Conservation (phyloP, 495 filamentous ascomycete species). For the Tuber calosporum region DNA sequence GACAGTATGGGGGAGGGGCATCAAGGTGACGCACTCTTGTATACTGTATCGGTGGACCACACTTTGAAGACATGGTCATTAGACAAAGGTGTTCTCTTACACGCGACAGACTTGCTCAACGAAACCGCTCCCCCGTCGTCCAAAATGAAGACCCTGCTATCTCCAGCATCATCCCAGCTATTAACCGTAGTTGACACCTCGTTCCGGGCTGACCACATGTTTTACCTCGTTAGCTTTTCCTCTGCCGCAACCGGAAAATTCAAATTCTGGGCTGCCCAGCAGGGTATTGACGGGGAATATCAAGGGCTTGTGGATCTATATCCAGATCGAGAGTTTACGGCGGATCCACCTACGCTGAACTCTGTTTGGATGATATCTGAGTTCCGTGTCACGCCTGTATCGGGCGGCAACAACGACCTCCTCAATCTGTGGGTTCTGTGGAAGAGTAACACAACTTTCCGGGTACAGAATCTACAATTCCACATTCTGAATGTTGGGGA, state of each 20-base stretch:
- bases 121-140: slow-evolving; percentile 40
- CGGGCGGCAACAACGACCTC: slow-evolving; percentile 35
- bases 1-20: slow-evolving; percentile 54
- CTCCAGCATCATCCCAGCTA: slow-evolving; percentile 62
- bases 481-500: slow-evolving; percentile 48
- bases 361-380: slow-evolving; percentile 83
- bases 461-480: slow-evolving; percentile 60
- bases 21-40: slow-evolving; percentile 52
- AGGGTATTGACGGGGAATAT: slow-evolving; percentile 46
- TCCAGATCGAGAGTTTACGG: slow-evolving; percentile 54
- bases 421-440: slow-evolving; percentile 78
- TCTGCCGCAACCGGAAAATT: slow-evolving; percentile 80
- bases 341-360: slow-evolving; percentile 60
- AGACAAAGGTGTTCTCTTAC: slow-evolving; percentile 60
- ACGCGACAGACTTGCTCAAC: slow-evolving; percentile 64
- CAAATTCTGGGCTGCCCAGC: slow-evolving; percentile 81
- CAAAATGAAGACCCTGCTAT: slow-evolving; percentile 56
- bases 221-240: slow-evolving; percentile 75
- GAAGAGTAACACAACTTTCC: slow-evolving; percentile 73
- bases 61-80: slow-evolving; percentile 80
- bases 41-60: slow-evolving; percentile 81
- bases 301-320: slow-evolving; percentile 59
- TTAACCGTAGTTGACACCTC: slow-evolving; percentile 61
- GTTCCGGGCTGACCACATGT: slow-evolving; percentile 54
- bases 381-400: slow-evolving; percentile 58